Evolutionary conservation across 257 asterid genomes (phyloP).

Genomic region (Penstemon davidsonii): DNA sequence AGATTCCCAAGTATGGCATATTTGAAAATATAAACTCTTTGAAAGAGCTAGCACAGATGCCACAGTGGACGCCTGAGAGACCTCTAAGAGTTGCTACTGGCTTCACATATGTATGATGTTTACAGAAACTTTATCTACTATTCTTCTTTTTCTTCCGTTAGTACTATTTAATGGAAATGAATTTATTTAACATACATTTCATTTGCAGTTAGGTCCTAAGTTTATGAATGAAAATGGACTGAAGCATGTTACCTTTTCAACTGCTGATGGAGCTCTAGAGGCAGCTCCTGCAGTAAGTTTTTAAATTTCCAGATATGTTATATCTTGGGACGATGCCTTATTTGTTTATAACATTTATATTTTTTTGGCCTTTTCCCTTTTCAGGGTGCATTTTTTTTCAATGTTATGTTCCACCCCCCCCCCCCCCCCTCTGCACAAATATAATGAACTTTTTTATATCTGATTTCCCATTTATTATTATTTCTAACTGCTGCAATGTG

Average conservation of each 20-base stretch:
- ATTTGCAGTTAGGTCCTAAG: conserved; percentile 80
- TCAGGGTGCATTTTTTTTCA: no score
- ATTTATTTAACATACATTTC: conserved; percentile 19
- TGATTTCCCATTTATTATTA: no score
- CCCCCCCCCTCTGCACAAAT: no score
- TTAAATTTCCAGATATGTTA: no score
- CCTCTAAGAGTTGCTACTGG: conserved; percentile 97
- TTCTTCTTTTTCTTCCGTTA: background rate
- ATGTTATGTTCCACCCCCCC: no score
- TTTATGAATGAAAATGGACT: conserved; percentile 85
- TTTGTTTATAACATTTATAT: no score
- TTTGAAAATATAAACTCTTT: conserved; percentile 87
- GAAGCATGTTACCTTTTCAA: conserved; percentile 52
- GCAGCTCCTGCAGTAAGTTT: conserved; percentile 48
- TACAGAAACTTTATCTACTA: background rate
- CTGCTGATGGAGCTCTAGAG: conserved; percentile 67
- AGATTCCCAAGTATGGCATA: conserved; percentile 98
- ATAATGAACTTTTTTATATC: no score
- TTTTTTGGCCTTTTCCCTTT: no score
- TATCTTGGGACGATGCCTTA: no score
- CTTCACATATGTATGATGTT: conserved; percentile 68
- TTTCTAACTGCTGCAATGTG: no score
- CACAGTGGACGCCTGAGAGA: conserved; percentile 94
- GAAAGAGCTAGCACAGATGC: conserved; percentile 88
- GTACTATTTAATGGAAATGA: conserved; percentile 13